Percentiles rank a stretch among this genome's conserved stretches.
Evolutionary conservation across 2,329 filamentous ascomycete genomes (phyloP).

Genomic region (Tolypocladium guangdongense): DNA sequence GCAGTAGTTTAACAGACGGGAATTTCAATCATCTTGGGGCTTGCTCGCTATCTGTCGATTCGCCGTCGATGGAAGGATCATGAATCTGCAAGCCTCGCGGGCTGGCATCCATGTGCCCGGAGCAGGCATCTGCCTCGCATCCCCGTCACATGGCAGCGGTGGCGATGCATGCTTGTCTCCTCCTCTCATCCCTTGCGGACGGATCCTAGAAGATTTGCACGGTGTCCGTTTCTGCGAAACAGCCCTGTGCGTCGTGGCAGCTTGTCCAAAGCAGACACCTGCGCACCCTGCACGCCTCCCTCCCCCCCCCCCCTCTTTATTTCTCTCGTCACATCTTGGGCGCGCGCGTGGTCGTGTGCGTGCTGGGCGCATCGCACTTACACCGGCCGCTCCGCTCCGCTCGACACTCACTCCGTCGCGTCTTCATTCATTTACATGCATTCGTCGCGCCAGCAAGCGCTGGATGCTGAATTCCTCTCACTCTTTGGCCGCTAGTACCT

Average conservation of each 20-base stretch:
- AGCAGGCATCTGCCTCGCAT: background rate
- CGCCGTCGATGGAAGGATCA: background rate
- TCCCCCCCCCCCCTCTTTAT: constrained; percentile 3
- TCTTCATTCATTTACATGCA: background rate
- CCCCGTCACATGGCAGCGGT: background rate
- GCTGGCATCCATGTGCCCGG: background rate
- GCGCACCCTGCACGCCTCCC: too few relatives aligned
- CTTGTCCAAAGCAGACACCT: too few relatives aligned
- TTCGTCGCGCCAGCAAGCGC: constrained; percentile 1
- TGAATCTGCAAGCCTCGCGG: background rate
- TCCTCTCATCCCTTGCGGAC: too few relatives aligned
- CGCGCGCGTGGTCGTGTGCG: background rate
- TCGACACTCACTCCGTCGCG: background rate
- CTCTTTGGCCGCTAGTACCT: too few relatives aligned
- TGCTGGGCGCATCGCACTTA: constrained; percentile 8
- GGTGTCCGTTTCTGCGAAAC: too few relatives aligned
- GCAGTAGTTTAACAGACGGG: background rate
- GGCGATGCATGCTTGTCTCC: background rate
- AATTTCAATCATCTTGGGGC: background rate
- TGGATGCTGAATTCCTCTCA: constrained; percentile 1
- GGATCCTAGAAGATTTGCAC: too few relatives aligned
- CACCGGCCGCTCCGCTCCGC: constrained; percentile 13
- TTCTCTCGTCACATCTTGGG: background rate
- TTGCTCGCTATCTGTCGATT: background rate
- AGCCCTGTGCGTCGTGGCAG: too few relatives aligned